These are phyloP conservation scores for Aurinia saxatilis DNA, from an alignment of 345 rosid genomes.

Conservation along the genomic window DNA sequence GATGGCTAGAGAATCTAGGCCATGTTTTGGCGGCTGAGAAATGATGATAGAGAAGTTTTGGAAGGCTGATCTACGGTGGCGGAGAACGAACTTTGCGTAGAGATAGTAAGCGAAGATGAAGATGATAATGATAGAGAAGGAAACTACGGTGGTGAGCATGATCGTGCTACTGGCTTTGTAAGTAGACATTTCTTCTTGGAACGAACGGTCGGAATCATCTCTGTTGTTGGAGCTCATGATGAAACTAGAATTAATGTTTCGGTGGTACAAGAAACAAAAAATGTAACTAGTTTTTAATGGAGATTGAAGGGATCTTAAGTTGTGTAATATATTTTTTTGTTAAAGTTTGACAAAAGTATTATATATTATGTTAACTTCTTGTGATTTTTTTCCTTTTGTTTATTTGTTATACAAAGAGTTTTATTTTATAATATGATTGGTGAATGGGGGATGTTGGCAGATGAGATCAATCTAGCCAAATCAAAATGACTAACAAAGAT, in stretches of 20 bases:
- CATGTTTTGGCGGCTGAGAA: constrained; percentile 31
- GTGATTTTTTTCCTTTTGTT: not conserved
- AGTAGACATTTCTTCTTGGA: not conserved
- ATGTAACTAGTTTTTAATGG: no score
- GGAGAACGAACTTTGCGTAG: constrained; percentile 34
- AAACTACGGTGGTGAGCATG: constrained; percentile 38
- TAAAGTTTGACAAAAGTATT: no score
- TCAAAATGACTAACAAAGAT: no score
- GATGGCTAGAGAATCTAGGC: constrained; percentile 40
- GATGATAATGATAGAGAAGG: constrained; percentile 34
- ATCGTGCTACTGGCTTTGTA: constrained; percentile 36
- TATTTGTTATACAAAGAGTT: not conserved
- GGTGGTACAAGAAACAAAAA: not conserved
- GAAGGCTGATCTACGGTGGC: constrained; percentile 34
- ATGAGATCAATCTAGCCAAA: no score
- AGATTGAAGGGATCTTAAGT: not conserved
- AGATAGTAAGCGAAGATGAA: constrained; percentile 35
- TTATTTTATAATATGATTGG: not conserved
- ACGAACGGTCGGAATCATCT: not conserved
- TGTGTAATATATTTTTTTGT: not conserved
- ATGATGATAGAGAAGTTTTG: not conserved
- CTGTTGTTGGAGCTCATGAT: constrained; percentile 9
- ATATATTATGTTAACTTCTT: not conserved
- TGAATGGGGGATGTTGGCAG: no score
- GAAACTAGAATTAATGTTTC: not conserved